Base-by-base conservation (phyloP, 352 stramenopile genomes). In the Globisporangium paroecandrum region DNA sequence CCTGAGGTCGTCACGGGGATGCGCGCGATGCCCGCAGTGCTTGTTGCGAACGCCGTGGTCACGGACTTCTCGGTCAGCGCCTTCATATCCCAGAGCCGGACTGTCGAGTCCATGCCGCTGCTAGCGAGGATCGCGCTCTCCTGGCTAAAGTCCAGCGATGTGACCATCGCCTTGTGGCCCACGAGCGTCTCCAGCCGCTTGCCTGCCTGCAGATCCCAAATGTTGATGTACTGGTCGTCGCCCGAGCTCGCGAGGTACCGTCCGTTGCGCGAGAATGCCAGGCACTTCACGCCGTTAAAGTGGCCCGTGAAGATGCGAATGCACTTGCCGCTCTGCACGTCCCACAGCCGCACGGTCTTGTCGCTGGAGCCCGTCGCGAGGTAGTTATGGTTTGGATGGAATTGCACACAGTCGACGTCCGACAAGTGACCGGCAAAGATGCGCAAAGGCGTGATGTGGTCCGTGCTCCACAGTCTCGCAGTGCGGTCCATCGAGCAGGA, bases 371-470 rank as follows among this genome's bases (percentile, higher is more conserved):
- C 94, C 18, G 95, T 98, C 18, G 95, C 78, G 29, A 99, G 62
- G 68, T 98, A 99, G 74, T 98, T 97, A 79, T 94, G 93, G 70
- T 99, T 99, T 7, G 96, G 95, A 74, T 99, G 95, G 76, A 97
- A 98, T 12, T 83, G 79, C 12, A 98, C 84, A 49, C 85, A 95
- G 73, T 95, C 85, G 49, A 98, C 94, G 46, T 98, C 88, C 22
- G 85, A 95, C 20, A 97, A 80, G 72, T 99, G 96, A 4, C 96
- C 96, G 18, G 88, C 87, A 65, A 98, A 98, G 18, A 98, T 65
- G n/a, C 96, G 91, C 46, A 98, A 71, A 46, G 96, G 95, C 34
- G 86, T 88, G 61, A 90, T 72, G 64, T 90, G 85, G 72, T 99
- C 96, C 0, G 94, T 98, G 60, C 89, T 95, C 94, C 93, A 99